Percentiles rank a stretch among this genome's conserved stretches.
These are phyloP conservation scores for Cylindrotheca closterium DNA, from an alignment of 108 stramenopile genomes.

Conservation along the genomic window DNA sequence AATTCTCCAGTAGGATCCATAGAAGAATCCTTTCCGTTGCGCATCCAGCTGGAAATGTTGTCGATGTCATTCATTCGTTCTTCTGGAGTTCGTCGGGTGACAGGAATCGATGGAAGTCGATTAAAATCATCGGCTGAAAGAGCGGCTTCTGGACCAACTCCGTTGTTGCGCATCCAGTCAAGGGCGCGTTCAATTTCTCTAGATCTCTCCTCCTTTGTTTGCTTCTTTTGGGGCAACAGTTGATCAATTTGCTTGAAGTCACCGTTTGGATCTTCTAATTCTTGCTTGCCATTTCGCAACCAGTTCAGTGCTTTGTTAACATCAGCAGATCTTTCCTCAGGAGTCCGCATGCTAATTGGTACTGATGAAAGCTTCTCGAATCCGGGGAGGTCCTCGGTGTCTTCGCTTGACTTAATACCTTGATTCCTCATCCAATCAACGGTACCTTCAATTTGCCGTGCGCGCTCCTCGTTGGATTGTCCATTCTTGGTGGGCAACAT, in stretches of 20 bases:
- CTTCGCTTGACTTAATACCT: slow-evolving; percentile 8
- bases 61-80: slow-evolving; percentile 8
- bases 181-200: slow-evolving; percentile 27
- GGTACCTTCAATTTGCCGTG: slow-evolving; percentile 24
- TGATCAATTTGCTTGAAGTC: slow-evolving; percentile 27
- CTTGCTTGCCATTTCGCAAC: slow-evolving; percentile 20
- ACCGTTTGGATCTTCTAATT: slow-evolving; percentile 21
- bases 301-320: slow-evolving; percentile 19
- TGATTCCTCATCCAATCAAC: slow-evolving; percentile 32
- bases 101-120: not conserved
- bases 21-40: slow-evolving; percentile 6
- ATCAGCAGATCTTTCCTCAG: slow-evolving; percentile 21
- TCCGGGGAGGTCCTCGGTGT: not conserved
- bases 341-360: slow-evolving; percentile 2
- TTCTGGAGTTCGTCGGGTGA: slow-evolving; percentile 7
- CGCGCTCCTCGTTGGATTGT: slow-evolving; percentile 13
- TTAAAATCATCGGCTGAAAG: not conserved
- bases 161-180: slow-evolving; percentile 26
- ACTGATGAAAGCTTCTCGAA: slow-evolving; percentile 15
- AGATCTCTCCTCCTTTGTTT: slow-evolving; percentile 3
- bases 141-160: not conserved
- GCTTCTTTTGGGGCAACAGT: slow-evolving; percentile 9
- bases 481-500: slow-evolving; percentile 24
- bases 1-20: slow-evolving; percentile 14
- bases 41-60: slow-evolving; percentile 7